phyloP scores from a whole-genome alignment of 2,329 filamentous ascomycete species.

The Bipolaris victoriae region DNA sequence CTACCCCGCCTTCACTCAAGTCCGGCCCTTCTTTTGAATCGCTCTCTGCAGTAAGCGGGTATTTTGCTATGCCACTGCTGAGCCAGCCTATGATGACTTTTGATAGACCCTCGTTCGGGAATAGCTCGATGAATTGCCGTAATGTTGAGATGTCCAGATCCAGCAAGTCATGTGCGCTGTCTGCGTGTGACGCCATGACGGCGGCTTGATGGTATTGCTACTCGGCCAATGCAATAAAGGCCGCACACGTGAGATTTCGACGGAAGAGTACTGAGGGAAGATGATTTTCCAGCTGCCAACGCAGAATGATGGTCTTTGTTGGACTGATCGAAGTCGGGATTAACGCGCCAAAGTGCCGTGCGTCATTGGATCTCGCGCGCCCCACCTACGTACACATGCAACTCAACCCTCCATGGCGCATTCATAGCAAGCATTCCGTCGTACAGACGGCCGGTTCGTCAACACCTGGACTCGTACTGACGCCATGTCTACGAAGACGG shows the following conservation, averaged over 20 bases:
- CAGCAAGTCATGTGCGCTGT: slow-evolving; percentile 50
- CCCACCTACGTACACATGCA: slow-evolving; percentile 14
- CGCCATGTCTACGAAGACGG: slow-evolving; percentile 64
- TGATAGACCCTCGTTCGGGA: slow-evolving; percentile 81
- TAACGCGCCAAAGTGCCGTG: slow-evolving; percentile 27
- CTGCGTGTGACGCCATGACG: slow-evolving; percentile 43
- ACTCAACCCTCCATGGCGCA: slow-evolving; percentile 28
- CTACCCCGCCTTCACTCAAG: slow-evolving; percentile 52
- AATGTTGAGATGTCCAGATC: slow-evolving; percentile 81
- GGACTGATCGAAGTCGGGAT: slow-evolving; percentile 31
- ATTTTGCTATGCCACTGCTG: slow-evolving; percentile 82
- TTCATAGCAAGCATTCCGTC: slow-evolving; percentile 24
- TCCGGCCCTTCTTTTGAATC: slow-evolving; percentile 48
- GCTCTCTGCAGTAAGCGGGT: slow-evolving; percentile 60
- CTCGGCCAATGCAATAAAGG: slow-evolving; percentile 5
- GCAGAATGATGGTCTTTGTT: slow-evolving; percentile 34
- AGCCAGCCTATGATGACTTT: slow-evolving; percentile 84
- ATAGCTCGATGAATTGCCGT: slow-evolving; percentile 79
- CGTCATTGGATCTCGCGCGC: slow-evolving; percentile 32
- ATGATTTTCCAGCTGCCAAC: not conserved
- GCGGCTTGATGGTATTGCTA: slow-evolving; percentile 8
- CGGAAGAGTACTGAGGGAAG: not conserved
- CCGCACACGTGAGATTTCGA: slow-evolving; percentile 4
- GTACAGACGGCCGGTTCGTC: slow-evolving; percentile 10
- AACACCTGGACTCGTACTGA: not conserved